These are phyloP conservation scores for Zygotorulaspora mrakii DNA, from an alignment of 1,139 yeast genomes.

Conservation along the genomic window DNA sequence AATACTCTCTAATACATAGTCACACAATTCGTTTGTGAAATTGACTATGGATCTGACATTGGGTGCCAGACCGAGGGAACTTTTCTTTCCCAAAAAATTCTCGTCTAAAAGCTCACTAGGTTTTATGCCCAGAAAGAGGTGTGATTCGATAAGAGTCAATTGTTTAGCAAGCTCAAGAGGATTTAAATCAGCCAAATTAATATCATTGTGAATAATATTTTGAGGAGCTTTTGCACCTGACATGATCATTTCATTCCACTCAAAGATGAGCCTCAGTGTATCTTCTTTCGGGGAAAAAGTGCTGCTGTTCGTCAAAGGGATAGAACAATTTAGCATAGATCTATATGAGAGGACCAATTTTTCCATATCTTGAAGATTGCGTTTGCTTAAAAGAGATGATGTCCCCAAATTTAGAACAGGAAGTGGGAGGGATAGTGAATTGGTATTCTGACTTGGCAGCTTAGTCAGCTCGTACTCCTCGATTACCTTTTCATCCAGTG, in stretches of 20 bases:
- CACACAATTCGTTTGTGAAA: slow-evolving; percentile 75
- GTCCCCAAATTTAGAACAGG: slow-evolving; percentile 34
- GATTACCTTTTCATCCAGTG: slow-evolving; percentile 39
- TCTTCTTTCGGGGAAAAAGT: slow-evolving; percentile 12
- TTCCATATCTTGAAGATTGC: slow-evolving; percentile 36
- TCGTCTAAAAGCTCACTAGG: slow-evolving; percentile 73
- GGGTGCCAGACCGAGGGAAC: slow-evolving; percentile 63
- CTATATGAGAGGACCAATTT: slow-evolving; percentile 32
- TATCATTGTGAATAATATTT: slow-evolving; percentile 25
- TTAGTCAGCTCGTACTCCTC: slow-evolving; percentile 40
- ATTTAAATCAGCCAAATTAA: slow-evolving; percentile 64
- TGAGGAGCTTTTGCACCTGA: slow-evolving; percentile 5
- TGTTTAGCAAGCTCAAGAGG: slow-evolving; percentile 83
- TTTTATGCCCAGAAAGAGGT: slow-evolving; percentile 60
- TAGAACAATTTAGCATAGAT: slow-evolving; percentile 12
- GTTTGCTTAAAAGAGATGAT: slow-evolving; percentile 35
- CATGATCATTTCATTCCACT: slow-evolving; percentile 17
- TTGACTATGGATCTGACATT: slow-evolving; percentile 64
- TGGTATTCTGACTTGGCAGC: slow-evolving; percentile 31
- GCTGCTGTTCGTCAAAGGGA: slow-evolving; percentile 3
- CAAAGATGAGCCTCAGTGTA: slow-evolving; percentile 12
- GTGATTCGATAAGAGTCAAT: slow-evolving; percentile 73
- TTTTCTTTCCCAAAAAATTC: slow-evolving; percentile 63
- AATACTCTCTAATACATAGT: slow-evolving; percentile 78
- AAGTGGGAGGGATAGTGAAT: slow-evolving; percentile 36